A percentile compares a stretch with the other conserved stretches of the same genome.
phyloP scores from a whole-genome alignment of 192 early-diverging fungal genomes.

The Umbelopsis sp. region DNA sequence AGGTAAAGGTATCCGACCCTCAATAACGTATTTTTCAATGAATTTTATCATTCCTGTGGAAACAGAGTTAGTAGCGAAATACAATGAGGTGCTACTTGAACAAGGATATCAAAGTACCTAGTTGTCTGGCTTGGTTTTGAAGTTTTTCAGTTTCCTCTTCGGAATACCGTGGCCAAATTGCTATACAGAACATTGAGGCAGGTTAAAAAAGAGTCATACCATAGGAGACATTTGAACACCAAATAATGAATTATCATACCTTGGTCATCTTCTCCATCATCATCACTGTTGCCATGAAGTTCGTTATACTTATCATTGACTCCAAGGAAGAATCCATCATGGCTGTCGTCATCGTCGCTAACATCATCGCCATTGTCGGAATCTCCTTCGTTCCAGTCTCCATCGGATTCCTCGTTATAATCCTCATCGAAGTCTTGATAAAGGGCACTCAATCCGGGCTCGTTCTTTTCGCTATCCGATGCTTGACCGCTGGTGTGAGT shows the following conservation, averaged over 20 bases:
- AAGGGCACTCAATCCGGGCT: neutral
- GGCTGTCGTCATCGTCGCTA: slow-evolving; percentile 16
- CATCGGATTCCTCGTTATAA: slow-evolving; percentile 42
- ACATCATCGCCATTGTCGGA: slow-evolving; percentile 10
- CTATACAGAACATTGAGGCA: neutral
- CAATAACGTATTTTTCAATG: slow-evolving; percentile 63
- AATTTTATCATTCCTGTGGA: slow-evolving; percentile 55
- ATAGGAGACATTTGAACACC: neutral
- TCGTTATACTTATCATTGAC: slow-evolving; percentile 24
- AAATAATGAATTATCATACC: neutral
- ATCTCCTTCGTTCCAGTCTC: slow-evolving; percentile 26
- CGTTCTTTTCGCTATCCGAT: neutral
- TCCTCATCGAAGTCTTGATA: slow-evolving; percentile 30
- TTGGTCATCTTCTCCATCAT: slow-evolving; percentile 28
- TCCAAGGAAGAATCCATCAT: slow-evolving; percentile 23
- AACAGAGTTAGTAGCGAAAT: neutral
- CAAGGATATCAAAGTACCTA: slow-evolving; percentile 8
- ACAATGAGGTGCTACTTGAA: neutral
- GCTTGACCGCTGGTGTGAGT: neutral
- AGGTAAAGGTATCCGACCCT: slow-evolving; percentile 49
- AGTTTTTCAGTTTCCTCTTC: slow-evolving; percentile 29
- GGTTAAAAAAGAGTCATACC: neutral
- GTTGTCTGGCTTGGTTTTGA: slow-evolving; percentile 26
- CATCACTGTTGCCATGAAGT: slow-evolving; percentile 22
- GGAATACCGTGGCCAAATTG: slow-evolving; percentile 31